Base-by-base conservation (phyloP, 2,329 filamentous ascomycete genomes). In the Pseudogymnoascus sp. region DNA sequence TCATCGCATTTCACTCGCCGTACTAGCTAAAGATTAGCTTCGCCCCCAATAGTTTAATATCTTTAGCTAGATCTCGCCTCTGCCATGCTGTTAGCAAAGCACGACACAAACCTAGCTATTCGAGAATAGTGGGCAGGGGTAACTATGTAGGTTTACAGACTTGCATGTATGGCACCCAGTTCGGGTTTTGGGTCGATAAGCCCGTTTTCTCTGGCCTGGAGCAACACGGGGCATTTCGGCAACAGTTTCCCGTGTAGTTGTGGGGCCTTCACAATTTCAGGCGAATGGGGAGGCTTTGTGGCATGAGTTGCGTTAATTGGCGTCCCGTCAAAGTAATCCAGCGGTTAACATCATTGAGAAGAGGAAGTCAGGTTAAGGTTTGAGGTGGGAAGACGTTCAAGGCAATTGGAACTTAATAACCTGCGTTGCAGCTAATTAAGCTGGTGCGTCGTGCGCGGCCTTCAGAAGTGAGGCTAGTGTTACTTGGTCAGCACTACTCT, bases 1-100 rank as follows among this genome's bases (percentile, higher is more conserved):
- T 63, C 59, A 58, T 63, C 62, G 12, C 59, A 63, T 33, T 63
- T 63, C 3, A 63, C 61, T 19, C 55, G 22, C 22, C 41, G 41
- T n/a, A 25, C 41, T 45, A 25, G 22, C 22, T 4, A 45, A 12
- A 8, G 11, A 45, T 45, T 45, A 45, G 41, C 5, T 25, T 45
- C 3, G 12, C 7, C 1, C 41, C 41, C 22, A 25, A 25, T 25
- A 25, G 41, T n/a, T 2, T 8, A 5, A n/a, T 4, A 45, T 45
- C 12, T 25, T 0, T 25, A 5, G 22, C 41, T 23, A 8, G n/a
- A 45, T 25, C 41, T n/a, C 12, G 7, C 41, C 41, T 25, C 41
- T 45, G 22, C 5, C 22, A 45, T 45, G 9, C 8, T 45, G 41
- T 45, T 45, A 45, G 41, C 22, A 25, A 25, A n/a, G 12, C 12